These are phyloP conservation scores for Pythium scleroteichum DNA, from an alignment of 352 stramenopile species.

Conservation along the genomic window DNA sequence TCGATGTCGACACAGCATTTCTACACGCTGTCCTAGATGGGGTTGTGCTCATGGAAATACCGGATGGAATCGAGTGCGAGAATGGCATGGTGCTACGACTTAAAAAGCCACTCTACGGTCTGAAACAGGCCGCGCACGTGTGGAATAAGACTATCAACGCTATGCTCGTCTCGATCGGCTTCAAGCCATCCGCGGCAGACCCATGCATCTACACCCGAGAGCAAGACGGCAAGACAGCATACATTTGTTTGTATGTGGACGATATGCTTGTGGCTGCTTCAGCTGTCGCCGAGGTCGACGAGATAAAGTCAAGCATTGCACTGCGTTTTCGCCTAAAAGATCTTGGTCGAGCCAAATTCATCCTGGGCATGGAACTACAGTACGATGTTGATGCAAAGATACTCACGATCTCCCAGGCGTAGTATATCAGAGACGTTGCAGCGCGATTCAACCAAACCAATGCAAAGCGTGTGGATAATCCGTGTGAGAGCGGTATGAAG, in stretches of 20 bases:
- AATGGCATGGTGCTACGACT: not conserved
- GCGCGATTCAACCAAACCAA: not conserved
- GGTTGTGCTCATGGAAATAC: conserved; percentile 16
- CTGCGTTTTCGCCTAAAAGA: conserved; percentile 18
- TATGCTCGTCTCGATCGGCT: not conserved
- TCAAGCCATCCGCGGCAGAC: conserved; percentile 1
- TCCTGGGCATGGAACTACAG: conserved; percentile 18
- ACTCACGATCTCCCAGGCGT: not conserved
- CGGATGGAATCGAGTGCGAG: conserved; percentile 2
- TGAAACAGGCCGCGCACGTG: conserved; percentile 17
- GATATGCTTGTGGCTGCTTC: conserved; percentile 5
- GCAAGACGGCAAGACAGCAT: not conserved
- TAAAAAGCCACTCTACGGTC: conserved; percentile 20
- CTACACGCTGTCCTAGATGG: conserved; percentile 31
- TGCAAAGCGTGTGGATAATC: not conserved
- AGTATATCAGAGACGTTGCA: not conserved
- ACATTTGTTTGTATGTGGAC: conserved; percentile 12
- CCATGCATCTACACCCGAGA: not conserved
- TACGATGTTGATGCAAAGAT: not conserved
- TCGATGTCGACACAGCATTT: conserved; percentile 41
- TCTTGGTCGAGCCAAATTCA: conserved; percentile 22
- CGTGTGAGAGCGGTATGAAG: not conserved
- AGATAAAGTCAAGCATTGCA: conserved; percentile 7
- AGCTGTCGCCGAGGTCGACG: not conserved
- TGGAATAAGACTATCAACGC: conserved; percentile 11